phyloP scores from a whole-genome alignment of 148 eudicot species.

The Vaccinium myrtillus region DNA sequence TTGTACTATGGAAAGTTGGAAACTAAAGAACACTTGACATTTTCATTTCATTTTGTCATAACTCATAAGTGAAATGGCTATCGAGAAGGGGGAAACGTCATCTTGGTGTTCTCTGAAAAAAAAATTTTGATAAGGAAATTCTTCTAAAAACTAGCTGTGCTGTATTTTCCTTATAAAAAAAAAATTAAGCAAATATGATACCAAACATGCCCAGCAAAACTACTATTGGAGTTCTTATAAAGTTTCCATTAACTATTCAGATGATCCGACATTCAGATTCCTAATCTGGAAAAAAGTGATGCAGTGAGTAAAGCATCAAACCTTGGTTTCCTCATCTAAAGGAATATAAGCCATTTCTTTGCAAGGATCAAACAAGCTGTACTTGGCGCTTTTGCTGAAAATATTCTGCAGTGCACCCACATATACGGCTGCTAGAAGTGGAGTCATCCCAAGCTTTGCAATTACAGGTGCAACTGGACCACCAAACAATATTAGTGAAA shows the following conservation, averaged over 20 bases:
- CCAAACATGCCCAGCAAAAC: neutral
- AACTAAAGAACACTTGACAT: neutral
- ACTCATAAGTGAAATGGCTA: neutral
- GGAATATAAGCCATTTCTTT: conserved; percentile 99
- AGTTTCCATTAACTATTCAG: neutral
- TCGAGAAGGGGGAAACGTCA: neutral
- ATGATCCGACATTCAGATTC: neutral
- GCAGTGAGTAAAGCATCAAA: conserved; percentile 24
- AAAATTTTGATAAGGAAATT: neutral
- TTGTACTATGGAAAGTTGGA: neutral
- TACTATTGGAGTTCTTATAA: neutral
- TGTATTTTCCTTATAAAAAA: neutral
- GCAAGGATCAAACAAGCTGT: conserved; percentile 98
- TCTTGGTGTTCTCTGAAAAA: neutral
- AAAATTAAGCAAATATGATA: neutral
- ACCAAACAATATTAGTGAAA: conserved; percentile 84
- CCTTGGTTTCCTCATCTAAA: conserved; percentile 99
- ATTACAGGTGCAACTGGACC: conserved; percentile 67
- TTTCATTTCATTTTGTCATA: neutral
- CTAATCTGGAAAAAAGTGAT: neutral
- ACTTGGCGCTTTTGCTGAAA: conserved; percentile 98
- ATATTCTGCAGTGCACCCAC: conserved; percentile 98
- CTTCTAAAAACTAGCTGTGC: neutral
- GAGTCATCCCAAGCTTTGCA: conserved; percentile 78
- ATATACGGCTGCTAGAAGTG: conserved; percentile 94